Conservation (phyloP, 2,329 filamentous ascomycete genomes). For the Venturia asperata region DNA sequence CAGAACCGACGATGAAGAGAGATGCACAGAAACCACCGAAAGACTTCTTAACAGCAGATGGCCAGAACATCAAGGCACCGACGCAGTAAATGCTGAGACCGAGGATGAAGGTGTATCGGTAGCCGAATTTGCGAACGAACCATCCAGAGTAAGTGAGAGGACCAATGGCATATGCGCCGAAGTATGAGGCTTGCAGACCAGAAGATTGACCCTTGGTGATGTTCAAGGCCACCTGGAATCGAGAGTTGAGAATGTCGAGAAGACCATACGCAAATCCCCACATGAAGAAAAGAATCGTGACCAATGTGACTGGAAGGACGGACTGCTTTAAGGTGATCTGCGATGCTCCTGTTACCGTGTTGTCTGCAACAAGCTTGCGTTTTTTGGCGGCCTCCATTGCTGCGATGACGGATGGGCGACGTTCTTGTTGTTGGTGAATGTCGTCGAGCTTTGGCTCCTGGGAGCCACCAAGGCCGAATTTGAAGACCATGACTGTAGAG, state of each 20-base stretch:
- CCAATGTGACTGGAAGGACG: constrained; percentile 42
- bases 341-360: constrained; percentile 31
- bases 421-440: constrained; percentile 31
- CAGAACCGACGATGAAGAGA: constrained; percentile 67
- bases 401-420: constrained; percentile 31
- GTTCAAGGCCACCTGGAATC: constrained; percentile 37
- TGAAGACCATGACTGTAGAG: constrained; percentile 20
- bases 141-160: constrained; percentile 48
- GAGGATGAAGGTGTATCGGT: constrained; percentile 72
- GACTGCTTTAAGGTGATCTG: constrained; percentile 39
- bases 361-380: constrained; percentile 32
- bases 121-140: constrained; percentile 66
- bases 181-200: constrained; percentile 58
- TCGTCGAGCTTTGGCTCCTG: constrained; percentile 32
- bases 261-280: constrained; percentile 45
- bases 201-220: constrained; percentile 49
- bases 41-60: constrained; percentile 63
- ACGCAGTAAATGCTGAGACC: constrained; percentile 62
- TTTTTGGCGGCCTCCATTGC: constrained; percentile 29
- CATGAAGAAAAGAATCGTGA: constrained; percentile 45
- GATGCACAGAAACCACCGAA: constrained; percentile 67
- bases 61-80: constrained; percentile 77
- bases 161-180: constrained; percentile 52
- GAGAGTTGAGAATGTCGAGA: constrained; percentile 40
- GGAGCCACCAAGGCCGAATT: constrained; percentile 24